These are phyloP conservation scores for Schwanniomyces etchellsii DNA, from an alignment of 1,139 yeast species.

Conservation along the genomic window DNA sequence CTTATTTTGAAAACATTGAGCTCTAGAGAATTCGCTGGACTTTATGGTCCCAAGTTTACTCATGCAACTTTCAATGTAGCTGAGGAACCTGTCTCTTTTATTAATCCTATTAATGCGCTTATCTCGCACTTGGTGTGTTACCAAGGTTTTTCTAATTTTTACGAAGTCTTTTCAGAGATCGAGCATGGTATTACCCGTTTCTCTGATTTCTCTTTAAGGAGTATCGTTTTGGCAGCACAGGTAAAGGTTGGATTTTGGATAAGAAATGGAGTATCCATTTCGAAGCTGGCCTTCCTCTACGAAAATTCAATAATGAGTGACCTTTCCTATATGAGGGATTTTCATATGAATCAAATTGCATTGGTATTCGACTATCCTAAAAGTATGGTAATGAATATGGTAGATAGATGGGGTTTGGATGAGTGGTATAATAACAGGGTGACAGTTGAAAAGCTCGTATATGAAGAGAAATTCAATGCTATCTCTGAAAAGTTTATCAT, in stretches of 20 bases:
- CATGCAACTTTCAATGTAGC: constrained; percentile 42
- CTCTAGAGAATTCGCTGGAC: constrained; percentile 11
- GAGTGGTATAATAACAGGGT: constrained; percentile 45
- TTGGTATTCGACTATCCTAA: constrained; percentile 40
- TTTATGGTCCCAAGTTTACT: constrained; percentile 27
- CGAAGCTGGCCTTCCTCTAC: constrained; percentile 41
- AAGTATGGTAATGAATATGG: constrained; percentile 38
- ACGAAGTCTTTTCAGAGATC: constrained; percentile 11
- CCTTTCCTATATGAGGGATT: constrained; percentile 36
- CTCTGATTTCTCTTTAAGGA: constrained; percentile 54
- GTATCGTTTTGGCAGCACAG: constrained; percentile 67
- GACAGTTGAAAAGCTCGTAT: constrained; percentile 36
- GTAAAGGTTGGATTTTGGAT: constrained; percentile 84
- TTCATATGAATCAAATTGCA: constrained; percentile 54
- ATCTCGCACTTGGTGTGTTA: constrained; percentile 37
- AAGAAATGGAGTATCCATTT: constrained; percentile 62
- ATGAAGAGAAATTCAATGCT: constrained; percentile 51
- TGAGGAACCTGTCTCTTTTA: constrained; percentile 44
- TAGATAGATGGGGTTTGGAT: constrained; percentile 58
- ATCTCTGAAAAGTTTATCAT: constrained; percentile 50
- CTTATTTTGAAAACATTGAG: constrained; percentile 22
- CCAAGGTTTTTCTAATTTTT: constrained; percentile 19
- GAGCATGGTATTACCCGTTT: constrained; percentile 31
- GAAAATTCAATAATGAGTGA: constrained; percentile 31
- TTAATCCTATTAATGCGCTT: constrained; percentile 56